Percentiles rank a stretch among this genome's conserved stretches.
These are phyloP conservation scores for Rosa rugosa DNA, from an alignment of 306 rosid species.

Conservation along the genomic window DNA sequence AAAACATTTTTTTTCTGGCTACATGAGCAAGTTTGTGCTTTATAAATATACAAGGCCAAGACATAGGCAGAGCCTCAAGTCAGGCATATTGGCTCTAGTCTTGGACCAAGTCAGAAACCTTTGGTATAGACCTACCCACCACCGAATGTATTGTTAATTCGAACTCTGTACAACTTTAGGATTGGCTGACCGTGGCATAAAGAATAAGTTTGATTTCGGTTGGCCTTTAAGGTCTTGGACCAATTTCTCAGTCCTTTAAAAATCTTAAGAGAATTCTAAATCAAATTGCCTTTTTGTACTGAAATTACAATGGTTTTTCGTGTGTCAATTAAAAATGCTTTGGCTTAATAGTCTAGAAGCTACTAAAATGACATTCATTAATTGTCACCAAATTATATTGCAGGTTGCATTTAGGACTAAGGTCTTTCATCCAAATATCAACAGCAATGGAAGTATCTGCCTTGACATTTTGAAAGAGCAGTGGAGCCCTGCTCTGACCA, in stretches of 20 bases:
- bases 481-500: conserved; percentile 84
- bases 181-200: not conserved
- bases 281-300: not conserved
- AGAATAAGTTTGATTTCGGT: not conserved
- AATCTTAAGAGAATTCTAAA: not conserved
- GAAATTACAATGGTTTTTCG: not conserved
- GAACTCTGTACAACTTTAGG: not conserved
- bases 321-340: not conserved
- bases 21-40: not conserved
- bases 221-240: not conserved
- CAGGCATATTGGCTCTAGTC: not conserved
- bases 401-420: conserved; percentile 90
- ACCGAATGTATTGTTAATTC: not conserved
- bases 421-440: conserved; percentile 86
- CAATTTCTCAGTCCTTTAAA: not conserved
- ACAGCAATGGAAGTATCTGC: conserved; percentile 90
- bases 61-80: not conserved
- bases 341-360: not conserved
- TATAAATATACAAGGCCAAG: not conserved
- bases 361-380: not conserved
- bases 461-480: conserved; percentile 86
- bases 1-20: not conserved
- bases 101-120: not conserved
- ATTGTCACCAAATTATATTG: conserved; percentile 1
- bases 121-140: not conserved